phyloP scores from a whole-genome alignment of 768 basidiomycete genomes.

The Pisolithus albus region DNA sequence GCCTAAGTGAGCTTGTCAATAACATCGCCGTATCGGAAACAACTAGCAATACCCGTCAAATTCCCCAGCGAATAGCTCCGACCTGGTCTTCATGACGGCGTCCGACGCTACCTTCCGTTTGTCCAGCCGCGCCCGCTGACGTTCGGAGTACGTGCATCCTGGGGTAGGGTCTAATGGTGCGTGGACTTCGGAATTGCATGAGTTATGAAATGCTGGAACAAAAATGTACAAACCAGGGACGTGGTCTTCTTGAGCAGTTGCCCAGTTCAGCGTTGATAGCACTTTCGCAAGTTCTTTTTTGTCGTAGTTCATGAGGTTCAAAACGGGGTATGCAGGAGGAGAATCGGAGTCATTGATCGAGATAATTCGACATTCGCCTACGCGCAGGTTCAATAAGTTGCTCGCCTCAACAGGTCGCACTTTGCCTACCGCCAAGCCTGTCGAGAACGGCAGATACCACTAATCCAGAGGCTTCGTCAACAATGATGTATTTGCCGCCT shows the following conservation, averaged over 20 bases:
- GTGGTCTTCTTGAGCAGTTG: slow-evolving; percentile 74
- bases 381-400: slow-evolving; percentile 1
- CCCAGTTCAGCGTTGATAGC: slow-evolving; percentile 81
- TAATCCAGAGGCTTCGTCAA: slow-evolving; percentile 89
- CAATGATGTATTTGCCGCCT: slow-evolving; percentile 79
- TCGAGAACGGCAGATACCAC: slow-evolving; percentile 81
- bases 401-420: background rate
- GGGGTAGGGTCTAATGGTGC: slow-evolving; percentile 52
- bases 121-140: slow-evolving; percentile 60
- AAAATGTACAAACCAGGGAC: slow-evolving; percentile 43
- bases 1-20: slow-evolving; percentile 32
- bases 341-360: slow-evolving; percentile 86
- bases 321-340: slow-evolving; percentile 83
- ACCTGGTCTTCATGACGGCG: slow-evolving; percentile 52
- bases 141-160: slow-evolving; percentile 61
- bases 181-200: slow-evolving; percentile 36
- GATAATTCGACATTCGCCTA: slow-evolving; percentile 76
- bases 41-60: slow-evolving; percentile 65
- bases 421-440: slow-evolving; percentile 66
- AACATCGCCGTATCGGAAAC: slow-evolving; percentile 1
- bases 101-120: slow-evolving; percentile 74
- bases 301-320: slow-evolving; percentile 82
- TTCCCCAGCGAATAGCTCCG: slow-evolving; percentile 79
- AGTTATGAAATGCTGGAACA: background rate
- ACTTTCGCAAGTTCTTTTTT: slow-evolving; percentile 44